Base-by-base conservation (phyloP, 495 filamentous ascomycete genomes). In the Saxispiralis lemnorum region DNA sequence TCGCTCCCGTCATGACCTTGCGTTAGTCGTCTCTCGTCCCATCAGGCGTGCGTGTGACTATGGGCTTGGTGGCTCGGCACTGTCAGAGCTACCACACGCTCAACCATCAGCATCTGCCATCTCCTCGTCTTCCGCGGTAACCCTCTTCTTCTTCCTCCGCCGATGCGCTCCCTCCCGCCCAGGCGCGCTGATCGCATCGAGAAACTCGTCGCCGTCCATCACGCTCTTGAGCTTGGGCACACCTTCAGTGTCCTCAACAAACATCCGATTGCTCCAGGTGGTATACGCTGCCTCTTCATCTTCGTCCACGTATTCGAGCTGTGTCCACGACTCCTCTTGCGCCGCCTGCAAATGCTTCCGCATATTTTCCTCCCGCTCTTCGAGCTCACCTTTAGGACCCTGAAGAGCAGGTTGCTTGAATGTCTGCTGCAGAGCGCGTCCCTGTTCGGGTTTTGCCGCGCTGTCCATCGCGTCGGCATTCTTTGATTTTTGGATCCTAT, bases 281-380 rank as follows among this genome's bases (percentile, higher is more conserved):
- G 66, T 59, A 67, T 73, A 82, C 2, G 81, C 70, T 39, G 73
- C 76, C 34, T 70, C 65, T 12, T 64, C 31, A 14, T 82, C 75
- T 39, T 81, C 76, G 55, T 85, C 80, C 37, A 76, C 53, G 66
- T 78, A 85, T 28, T 68, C 62, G 49, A 79, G 62, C 21, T 59
- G 59, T 41, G 64, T 68, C 81, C 81, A 86, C 45, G 66, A 63
- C 48, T 86, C 81, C 41, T 78, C 73, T 51, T 80, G 73, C 50
- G 75, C 75, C 24, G 63, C 62, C 45, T 70, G 66, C 42, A 79
- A 56, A 0, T 75, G 59, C 31, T 7, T 31, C 6, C 38, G 14
- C 41, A 40, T 45, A 11, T 31, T 13, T 13, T 43, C 41, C 36
- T 73, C 66, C 16, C 65, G 63, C 16, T 77, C 70, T 12, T 66